Evolutionary conservation across 768 basidiomycete genomes (phyloP).

Genomic region (Serpula lacrymans): DNA sequence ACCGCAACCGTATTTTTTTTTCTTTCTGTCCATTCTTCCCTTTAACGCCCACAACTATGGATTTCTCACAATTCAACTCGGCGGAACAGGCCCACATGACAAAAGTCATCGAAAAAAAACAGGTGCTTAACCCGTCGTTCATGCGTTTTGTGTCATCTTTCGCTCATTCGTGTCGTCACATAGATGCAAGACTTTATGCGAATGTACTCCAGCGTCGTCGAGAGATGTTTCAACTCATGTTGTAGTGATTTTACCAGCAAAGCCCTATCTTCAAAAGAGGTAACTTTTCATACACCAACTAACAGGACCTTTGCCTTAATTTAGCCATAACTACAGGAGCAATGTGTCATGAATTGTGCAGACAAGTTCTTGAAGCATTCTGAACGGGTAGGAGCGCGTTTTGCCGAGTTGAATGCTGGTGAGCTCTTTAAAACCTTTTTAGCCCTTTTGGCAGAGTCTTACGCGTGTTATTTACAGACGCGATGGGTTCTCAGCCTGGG

Average conservation of each 20-base stretch:
- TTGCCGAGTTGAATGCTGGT: conserved; percentile 93
- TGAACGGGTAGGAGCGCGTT: conserved; percentile 87
- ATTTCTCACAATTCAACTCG: conserved; percentile 84
- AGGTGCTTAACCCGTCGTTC: conserved; percentile 47
- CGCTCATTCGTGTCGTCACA: conserved; percentile 1
- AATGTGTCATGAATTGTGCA: conserved; percentile 89
- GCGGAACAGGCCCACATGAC: conserved; percentile 97
- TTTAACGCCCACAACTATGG: conserved; percentile 63
- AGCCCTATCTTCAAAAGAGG: conserved; percentile 91
- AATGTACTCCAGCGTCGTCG: conserved; percentile 92
- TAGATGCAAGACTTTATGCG: conserved; percentile 99
- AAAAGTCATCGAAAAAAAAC: conserved; percentile 93
- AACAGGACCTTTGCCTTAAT: conserved; percentile 4
- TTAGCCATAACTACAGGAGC: conserved; percentile 52
- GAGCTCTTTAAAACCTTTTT: conserved; percentile 29
- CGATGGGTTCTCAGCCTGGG: conserved; percentile 26
- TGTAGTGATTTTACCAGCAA: conserved; percentile 97
- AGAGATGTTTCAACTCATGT: conserved; percentile 94
- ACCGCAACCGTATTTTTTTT: conserved; percentile 3
- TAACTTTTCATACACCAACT: conserved; percentile 22
- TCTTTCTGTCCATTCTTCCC: conserved; percentile 2
- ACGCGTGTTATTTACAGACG: conserved; percentile 21
- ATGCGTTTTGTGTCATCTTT: conserved; percentile 4
- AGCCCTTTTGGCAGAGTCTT: neutral
- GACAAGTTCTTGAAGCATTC: conserved; percentile 99